Evolutionary conservation across 2,329 filamentous ascomycete genomes (phyloP), one percentile per base, ranked within the genome.

Genomic region (Aspergillus fumigatus): DNA sequence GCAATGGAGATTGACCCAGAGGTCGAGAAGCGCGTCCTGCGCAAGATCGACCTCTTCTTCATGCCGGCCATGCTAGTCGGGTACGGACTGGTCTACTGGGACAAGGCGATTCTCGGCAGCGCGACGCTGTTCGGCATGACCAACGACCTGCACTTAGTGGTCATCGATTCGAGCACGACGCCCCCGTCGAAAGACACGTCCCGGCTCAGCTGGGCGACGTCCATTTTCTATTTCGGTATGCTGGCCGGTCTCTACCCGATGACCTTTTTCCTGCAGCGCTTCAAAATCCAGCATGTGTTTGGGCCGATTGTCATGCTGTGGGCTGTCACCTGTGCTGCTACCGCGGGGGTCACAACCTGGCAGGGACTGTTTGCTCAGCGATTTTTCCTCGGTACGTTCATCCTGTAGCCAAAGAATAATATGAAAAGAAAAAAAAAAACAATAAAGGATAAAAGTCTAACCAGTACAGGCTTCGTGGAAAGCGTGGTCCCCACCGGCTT

Each of bases 141-240:
- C 0, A 75, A 76, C 3, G 88, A 91, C 66, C 79, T 92, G 3
- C 60, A 76, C 1, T 81, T 92, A 45, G 79, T 79, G 29, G 73
- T 88, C 3, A 73, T 82, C 7, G 73, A 82, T 59, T 67, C 77
- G n/a, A 71, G 75, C 1, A 79, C 75, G 2, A 76, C 70, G 1
- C 85, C 86, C 0, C 79, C 82, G 0, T 82, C 81, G 0, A 82
- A 81, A 17, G 82, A 88, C 66, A 91, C 89, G 0, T 80, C 82
- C 0, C 82, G 88, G 10, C 80, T 92, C 27, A 86, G 82, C 62
- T 92, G 88, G 88, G 88, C 88, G 2, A 91, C 88, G 0, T 90
- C 87, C 0, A 79, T 90, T 65, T 91, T 92, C 76, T 92, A 91
- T 75, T 90, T 92, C 62, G 88, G 88, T 40, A 89, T 89, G 87